Base-by-base conservation (phyloP, 192 early-diverging fungal genomes). In the Paraglomus brasilianum region DNA sequence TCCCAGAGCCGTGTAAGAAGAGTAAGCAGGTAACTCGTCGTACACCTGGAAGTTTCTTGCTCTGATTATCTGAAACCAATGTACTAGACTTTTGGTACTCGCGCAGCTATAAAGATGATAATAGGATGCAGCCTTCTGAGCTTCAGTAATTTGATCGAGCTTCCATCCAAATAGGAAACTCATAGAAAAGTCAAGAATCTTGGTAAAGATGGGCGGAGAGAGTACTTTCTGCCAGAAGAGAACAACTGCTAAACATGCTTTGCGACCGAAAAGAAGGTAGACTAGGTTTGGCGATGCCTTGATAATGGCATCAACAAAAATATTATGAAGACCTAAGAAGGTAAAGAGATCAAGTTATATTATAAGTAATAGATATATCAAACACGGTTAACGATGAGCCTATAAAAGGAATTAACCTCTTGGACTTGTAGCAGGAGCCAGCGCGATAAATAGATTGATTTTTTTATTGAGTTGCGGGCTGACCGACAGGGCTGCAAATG, bases 41-140 rank as follows among this genome's bases (percentile, higher is more conserved):
- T 93, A 97, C 93, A 95, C 95, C 69, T 96, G 94, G 47, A 97
- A 89, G 24, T 81, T 81, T 9, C 87, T 87, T 19, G 88, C 87
- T 19, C 92, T 78, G 48, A 97, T 95, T 65, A 97, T 97, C 80
- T 97, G 95, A 80, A 97, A 95, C 93, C 93, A 95, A 72, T 94
- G 94, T 82, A 97, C 95, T 57, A 95, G 86, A 49, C 85, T 85
- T 73, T 95, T 94, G 41, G 95, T 93, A 69, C 93, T 94, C 0
- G 93, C 89, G 42, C 88, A 89, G 48, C 90, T 93, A 76, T 95
- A 95, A 13, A 96, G 63, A 72, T 96, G 92, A 71, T 89, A 86
- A 69, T 95, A 96, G 11, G 85, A 83, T 6, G 92, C 87, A 8
- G 84, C 69, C 72, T 95, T 96, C 68, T 90, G 87, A 24, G 84